Conservation (phyloP, 345 rosid species). For the Gossypium rotundifolium region DNA sequence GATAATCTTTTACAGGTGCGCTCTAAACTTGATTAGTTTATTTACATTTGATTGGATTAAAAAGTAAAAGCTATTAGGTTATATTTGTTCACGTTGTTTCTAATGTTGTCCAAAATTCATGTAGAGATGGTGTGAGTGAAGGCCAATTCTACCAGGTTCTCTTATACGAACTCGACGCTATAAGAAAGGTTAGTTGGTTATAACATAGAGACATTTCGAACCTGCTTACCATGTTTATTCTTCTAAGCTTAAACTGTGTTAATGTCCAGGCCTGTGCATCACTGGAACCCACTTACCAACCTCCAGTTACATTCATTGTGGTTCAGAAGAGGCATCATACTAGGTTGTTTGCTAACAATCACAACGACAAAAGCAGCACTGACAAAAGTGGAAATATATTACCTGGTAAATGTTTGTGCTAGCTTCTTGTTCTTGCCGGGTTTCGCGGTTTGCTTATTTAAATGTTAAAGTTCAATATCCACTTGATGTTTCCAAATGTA, state of each 20-base stretch:
- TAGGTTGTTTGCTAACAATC: conserved; percentile 36
- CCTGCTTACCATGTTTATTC: neutral
- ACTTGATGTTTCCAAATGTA: conserved; percentile 10
- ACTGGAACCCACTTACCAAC: conserved; percentile 32
- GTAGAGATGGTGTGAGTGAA: conserved; percentile 43
- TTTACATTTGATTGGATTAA: neutral
- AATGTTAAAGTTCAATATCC: neutral
- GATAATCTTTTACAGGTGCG: conserved; percentile 37
- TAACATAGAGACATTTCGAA: neutral
- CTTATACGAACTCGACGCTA: conserved; percentile 38
- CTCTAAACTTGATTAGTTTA: neutral
- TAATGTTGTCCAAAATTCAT: neutral
- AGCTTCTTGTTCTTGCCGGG: neutral
- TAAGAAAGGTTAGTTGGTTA: conserved; percentile 32
- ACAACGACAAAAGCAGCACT: conserved; percentile 23
- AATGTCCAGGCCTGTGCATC: conserved; percentile 36
- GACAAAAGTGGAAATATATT: conserved; percentile 41
- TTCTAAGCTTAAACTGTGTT: conserved; percentile 1
- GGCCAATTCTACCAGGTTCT: conserved; percentile 43
- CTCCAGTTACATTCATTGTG: conserved; percentile 39
- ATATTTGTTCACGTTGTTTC: neutral
- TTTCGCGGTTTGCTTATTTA: neutral
- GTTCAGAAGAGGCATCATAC: conserved; percentile 44
- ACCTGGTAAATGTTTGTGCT: conserved; percentile 24
- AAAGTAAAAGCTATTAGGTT: neutral